Evolutionary conservation across 306 rosid species (phyloP).

Genomic region (Fragaria iinumae): DNA sequence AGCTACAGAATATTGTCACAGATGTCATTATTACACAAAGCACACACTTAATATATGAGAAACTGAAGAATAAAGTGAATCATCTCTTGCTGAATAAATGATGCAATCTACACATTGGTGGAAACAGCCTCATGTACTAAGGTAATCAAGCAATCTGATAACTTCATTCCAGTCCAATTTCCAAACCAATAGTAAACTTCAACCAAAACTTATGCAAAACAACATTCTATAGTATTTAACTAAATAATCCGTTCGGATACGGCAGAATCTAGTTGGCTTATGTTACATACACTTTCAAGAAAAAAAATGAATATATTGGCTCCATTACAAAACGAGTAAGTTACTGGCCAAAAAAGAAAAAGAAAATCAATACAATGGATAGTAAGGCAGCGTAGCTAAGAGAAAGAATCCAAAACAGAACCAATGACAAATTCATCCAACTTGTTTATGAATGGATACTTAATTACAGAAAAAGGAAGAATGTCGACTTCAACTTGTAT

Average conservation of each 20-base stretch:
- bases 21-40: neutral
- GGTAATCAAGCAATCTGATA: neutral
- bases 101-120: neutral
- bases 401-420: neutral
- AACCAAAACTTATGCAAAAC: neutral
- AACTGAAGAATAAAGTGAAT: neutral
- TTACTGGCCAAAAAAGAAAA: neutral
- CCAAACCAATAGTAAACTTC: neutral
- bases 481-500: neutral
- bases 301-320: neutral
- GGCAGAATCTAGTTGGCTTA: neutral
- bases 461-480: neutral
- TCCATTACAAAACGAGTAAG: neutral
- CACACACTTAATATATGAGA: neutral
- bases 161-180: neutral
- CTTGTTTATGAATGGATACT: neutral
- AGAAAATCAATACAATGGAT: neutral
- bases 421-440: neutral
- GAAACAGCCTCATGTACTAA: neutral
- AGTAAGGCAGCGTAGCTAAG: neutral
- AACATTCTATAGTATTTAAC: neutral
- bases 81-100: conserved; percentile 3
- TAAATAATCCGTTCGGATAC: neutral
- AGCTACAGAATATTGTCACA: neutral
- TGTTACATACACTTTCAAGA: neutral